Base-by-base conservation (phyloP, 805 yeast species). In the Lipomyces sp. region DNA sequence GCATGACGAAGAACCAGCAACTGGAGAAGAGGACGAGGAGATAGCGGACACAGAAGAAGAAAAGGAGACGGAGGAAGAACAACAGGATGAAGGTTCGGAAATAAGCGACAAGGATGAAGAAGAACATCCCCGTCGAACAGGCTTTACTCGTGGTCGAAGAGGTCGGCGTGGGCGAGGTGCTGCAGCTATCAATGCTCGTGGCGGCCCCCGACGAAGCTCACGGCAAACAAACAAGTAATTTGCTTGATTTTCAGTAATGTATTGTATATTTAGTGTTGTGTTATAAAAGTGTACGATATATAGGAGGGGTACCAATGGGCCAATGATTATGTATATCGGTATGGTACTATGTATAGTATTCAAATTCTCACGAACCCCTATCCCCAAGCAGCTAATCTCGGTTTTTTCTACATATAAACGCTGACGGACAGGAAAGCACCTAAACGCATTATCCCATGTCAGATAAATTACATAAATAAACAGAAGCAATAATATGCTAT, bases 61-160 rank as follows among this genome's bases (percentile, higher is more conserved):
- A 2, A 54, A 24, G n/a, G 66, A 57, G 15, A 59, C 50, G 5
- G 64, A 32, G 29, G 59, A 60, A 15, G 60, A 58, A 29, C 62
- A 61, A 15, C 59, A 58, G 15, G 64, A 57, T 5, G 64, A 51
- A 10, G 59, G n/a, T 4, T 34, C 54, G 6, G 58, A 50, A 32
- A 15, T 2, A 35, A 59, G 60, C 33, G 73, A 65, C 48, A 63
- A 62, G 63, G 69, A 61, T 18, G 68, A 60, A 33, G 72, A 69
- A 34, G 61, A 51, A 10, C 48, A 60, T 8, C 34, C n/a, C 51
- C 29, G 32, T 32, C 63, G 37, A 18, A 42, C 33, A 2, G 48
- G 62, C 57, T 7, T 70, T 63, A n/a, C 13, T 11, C 55, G 64
- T 7, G 60, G 53, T 32, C 48, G 62, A n/a, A 18, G 64, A 13